Conservation (phyloP, 2,329 filamentous ascomycete genomes). For the Arachnopeziza araneosa region DNA sequence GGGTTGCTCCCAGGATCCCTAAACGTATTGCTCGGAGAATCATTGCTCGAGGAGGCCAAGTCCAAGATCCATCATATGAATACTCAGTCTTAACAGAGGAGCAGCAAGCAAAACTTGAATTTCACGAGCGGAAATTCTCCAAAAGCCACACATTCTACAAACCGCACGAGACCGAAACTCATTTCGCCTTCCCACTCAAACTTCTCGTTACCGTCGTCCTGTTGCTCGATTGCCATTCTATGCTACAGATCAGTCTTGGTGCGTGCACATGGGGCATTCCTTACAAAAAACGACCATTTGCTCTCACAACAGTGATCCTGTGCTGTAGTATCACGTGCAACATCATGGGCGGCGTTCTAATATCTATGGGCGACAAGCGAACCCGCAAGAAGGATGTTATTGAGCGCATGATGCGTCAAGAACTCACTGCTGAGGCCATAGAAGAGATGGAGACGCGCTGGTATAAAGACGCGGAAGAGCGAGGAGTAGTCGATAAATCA, state of each 20-base stretch:
- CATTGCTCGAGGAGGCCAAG: conserved; percentile 7
- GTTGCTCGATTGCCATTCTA: conserved; percentile 71
- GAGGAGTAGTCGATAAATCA: conserved; percentile 17
- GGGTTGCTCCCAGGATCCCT: conserved; percentile 18
- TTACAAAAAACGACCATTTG: conserved; percentile 61
- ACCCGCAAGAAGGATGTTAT: conserved; percentile 83
- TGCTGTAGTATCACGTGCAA: conserved; percentile 74
- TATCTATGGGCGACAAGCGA: conserved; percentile 67
- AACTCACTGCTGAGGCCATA: conserved; percentile 62
- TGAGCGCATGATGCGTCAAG: conserved; percentile 68
- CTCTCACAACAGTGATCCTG: conserved; percentile 74
- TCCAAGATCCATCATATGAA: conserved; percentile 33
- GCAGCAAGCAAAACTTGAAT: conserved; percentile 64
- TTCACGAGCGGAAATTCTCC: conserved; percentile 73
- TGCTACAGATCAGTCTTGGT: conserved; percentile 74
- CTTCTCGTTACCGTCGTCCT: conserved; percentile 70
- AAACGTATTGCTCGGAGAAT: conserved; percentile 19
- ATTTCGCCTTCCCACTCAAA: conserved; percentile 69
- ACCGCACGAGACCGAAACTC: conserved; percentile 77
- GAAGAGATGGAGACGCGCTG: conserved; percentile 76
- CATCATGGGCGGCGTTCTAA: conserved; percentile 68
- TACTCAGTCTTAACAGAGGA: conserved; percentile 58
- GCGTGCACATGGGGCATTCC: conserved; percentile 73
- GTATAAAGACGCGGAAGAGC: conserved; percentile 69
- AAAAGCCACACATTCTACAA: conserved; percentile 88